phyloP scores from a whole-genome alignment of 768 basidiomycete species.

The Pholiota microspora region DNA sequence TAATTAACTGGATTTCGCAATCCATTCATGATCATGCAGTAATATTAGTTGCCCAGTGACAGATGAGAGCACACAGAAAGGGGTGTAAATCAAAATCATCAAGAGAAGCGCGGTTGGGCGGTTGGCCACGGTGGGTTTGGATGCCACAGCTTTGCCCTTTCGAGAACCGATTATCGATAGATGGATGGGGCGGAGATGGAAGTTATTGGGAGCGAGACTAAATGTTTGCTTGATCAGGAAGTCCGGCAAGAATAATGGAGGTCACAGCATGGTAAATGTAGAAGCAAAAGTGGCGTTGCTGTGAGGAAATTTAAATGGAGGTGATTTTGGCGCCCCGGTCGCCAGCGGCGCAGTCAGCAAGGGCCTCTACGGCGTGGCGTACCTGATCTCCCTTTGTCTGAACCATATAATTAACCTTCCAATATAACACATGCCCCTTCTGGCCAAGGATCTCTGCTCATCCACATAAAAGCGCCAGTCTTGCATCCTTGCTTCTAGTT shows the following conservation, averaged over 20 bases:
- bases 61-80: background rate
- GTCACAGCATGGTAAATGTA: background rate
- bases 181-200: background rate
- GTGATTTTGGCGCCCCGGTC: conserved; percentile 23
- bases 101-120: background rate
- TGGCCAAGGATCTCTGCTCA: conserved; percentile 19
- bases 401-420: conserved; percentile 25
- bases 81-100: background rate
- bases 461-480: conserved; percentile 15
- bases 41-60: background rate
- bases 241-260: background rate
- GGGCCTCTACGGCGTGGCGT: conserved; percentile 25
- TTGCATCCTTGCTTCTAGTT: conserved; percentile 13
- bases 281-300: conserved; percentile 16
- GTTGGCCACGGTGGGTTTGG: background rate
- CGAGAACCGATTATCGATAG: background rate
- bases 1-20: too few species aligned
- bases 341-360: conserved; percentile 21
- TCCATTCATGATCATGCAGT: too few species aligned
- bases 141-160: conserved; percentile 3
- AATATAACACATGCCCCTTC: conserved; percentile 28
- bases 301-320: background rate
- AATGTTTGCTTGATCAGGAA: conserved; percentile 1
- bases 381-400: conserved; percentile 35
- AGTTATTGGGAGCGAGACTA: conserved; percentile 1